Conservation (phyloP, 176 grass and related monocot genomes). For the sorghum (Sorghum bicolor) region DNA sequence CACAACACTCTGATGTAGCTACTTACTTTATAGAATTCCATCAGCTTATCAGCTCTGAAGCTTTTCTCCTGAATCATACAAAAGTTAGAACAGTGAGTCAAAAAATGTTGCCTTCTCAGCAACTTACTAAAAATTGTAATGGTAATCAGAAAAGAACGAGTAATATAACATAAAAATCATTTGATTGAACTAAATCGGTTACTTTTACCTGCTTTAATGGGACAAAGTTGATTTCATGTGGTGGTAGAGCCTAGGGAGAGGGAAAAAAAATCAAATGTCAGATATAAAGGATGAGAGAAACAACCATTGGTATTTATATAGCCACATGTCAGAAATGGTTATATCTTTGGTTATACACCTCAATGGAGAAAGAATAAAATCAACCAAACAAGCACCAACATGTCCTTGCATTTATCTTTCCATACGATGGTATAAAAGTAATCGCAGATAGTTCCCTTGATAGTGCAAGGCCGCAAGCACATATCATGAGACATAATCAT, state of each 20-base stretch:
- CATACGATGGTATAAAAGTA: no score
- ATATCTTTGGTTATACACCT: neutral
- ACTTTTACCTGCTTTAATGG: constrained; percentile 83
- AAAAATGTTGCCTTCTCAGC: neutral
- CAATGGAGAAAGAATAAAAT: no score
- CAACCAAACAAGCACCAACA: no score
- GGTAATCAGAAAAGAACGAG: neutral
- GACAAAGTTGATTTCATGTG: constrained; percentile 75
- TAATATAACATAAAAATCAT: neutral
- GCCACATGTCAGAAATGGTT: neutral
- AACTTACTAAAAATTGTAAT: neutral
- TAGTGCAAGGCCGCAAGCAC: neutral
- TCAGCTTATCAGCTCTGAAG: constrained; percentile 78
- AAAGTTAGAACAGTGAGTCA: constrained; percentile 17
- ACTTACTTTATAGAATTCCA: constrained; percentile 87
- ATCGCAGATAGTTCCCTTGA: neutral
- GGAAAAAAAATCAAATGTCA: constrained; percentile 31
- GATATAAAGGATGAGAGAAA: constrained; percentile 26
- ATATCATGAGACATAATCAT: neutral
- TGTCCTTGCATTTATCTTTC: no score
- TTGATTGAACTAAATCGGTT: constrained; percentile 2
- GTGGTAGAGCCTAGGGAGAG: constrained; percentile 63
- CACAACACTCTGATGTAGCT: neutral
- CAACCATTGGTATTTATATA: neutral
- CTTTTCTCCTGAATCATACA: constrained; percentile 59